These are phyloP conservation scores for Solanum megistacrolobum DNA, from an alignment of 257 asterid genomes.

Conservation along the genomic window DNA sequence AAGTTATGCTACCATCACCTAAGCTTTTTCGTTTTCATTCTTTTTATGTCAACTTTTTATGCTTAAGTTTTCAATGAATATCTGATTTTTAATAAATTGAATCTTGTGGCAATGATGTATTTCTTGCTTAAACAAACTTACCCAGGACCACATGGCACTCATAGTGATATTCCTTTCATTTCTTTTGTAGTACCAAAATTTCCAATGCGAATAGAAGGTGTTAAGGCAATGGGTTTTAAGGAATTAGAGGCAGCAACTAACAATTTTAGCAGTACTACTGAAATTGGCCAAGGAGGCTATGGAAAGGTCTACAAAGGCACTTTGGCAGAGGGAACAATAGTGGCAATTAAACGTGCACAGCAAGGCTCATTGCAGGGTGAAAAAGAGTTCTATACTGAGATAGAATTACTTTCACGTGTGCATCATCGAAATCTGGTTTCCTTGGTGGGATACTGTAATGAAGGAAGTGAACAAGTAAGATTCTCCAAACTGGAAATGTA, in stretches of 20 bases:
- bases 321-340: conserved; percentile 25
- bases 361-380: conserved; percentile 54
- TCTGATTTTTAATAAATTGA: not conserved
- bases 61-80: not conserved
- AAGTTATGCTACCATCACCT: not conserved
- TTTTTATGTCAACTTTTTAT: not conserved
- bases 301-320: conserved; percentile 54
- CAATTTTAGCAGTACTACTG: conserved; percentile 23
- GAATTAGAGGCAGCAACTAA: conserved; percentile 28
- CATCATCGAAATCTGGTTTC: conserved; percentile 59
- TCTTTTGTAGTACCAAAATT: conserved; percentile 22
- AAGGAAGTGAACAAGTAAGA: not conserved
- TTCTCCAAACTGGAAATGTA: not conserved
- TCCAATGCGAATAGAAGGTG: conserved; percentile 41
- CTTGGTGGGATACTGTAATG: conserved; percentile 22
- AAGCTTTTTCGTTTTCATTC: not conserved
- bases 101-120: not conserved
- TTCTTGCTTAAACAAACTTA: not conserved
- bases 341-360: conserved; percentile 52
- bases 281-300: conserved; percentile 59
- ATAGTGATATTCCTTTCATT: not conserved
- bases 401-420: conserved; percentile 48
- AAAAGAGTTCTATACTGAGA: conserved; percentile 53
- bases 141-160: not conserved
- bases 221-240: conserved; percentile 37